Base-by-base conservation (phyloP, 768 basidiomycete genomes). In the Mycena floridula region DNA sequence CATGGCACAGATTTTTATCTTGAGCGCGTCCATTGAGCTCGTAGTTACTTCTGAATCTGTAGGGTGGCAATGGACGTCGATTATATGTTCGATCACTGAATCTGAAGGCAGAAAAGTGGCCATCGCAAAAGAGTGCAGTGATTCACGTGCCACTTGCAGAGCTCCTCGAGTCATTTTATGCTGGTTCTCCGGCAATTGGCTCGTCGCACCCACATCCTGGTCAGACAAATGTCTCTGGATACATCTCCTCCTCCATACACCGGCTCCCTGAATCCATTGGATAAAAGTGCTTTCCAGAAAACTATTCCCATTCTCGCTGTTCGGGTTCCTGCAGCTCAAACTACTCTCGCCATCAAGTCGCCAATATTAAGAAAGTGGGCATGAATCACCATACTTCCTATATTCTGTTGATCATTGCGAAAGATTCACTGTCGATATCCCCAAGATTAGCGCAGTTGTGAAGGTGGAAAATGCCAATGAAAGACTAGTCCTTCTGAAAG, bases 21-120 rank as follows among this genome's bases (percentile, higher is more conserved):
- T 59, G 3, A 87, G 74, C 9, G 63, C 54, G 21, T 77, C 66
- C 64, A 88, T 79, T 4, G 73, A 70, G 20, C 67, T 62, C 3
- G 62, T 42, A 7, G 65, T 53, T 28, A 82, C 72, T 1, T 55
- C 62, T 8, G 84, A 76, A 61, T 95, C 93, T 4, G 89, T 92
- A 3, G 94, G 92, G 64, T 97, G 94, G 62, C 89, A 94, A 53
- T 97, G 94, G 0, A 83, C 88, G 58, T 96, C 94, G 43, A 82
- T 73, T 45, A 97, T 67, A 54, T 89, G 89, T 18, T 62, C 65
- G 16, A 89, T 67, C 37, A 91, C 73, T 40, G 55, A 51, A 22
- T 53, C 50, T 3, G 59, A 43, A 25, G 63, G 66, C n/a, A 61
- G 54, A n/a, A n/a, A n/a, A n/a, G n/a, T n/a, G n/a, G n/a, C n/a